These are phyloP conservation scores for Dalbergia cultrata DNA, from an alignment of 306 rosid genomes.

Conservation along the genomic window DNA sequence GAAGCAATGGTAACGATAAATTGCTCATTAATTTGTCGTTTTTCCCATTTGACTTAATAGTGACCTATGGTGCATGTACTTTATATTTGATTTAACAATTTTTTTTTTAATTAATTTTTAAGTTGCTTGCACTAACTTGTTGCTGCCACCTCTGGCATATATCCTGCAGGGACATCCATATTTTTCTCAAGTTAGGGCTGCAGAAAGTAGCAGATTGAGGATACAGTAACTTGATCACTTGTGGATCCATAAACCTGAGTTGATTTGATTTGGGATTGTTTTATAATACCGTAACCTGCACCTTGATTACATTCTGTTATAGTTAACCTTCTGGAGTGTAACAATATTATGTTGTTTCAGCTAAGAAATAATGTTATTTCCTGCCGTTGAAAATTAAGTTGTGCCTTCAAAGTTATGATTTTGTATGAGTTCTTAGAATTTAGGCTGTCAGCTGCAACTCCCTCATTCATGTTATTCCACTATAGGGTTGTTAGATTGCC, in stretches of 20 bases:
- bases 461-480: background rate
- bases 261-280: conserved; percentile 54
- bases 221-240: conserved; percentile 49
- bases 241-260: conserved; percentile 46
- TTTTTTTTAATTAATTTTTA: background rate
- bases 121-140: conserved; percentile 16
- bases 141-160: conserved; percentile 1
- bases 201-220: conserved; percentile 89
- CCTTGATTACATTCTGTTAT: conserved; percentile 29
- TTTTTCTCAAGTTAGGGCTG: conserved; percentile 90
- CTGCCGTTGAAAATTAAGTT: conserved; percentile 21
- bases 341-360: conserved; percentile 31
- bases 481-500: background rate
- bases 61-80: background rate
- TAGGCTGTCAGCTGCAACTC: background rate
- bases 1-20: conserved; percentile 85
- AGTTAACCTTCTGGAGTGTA: conserved; percentile 39
- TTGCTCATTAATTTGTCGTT: background rate
- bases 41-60: background rate
- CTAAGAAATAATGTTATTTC: conserved; percentile 33
- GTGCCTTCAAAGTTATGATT: background rate
- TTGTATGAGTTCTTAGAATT: background rate
- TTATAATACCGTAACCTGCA: conserved; percentile 34
- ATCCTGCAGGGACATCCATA: conserved; percentile 76
- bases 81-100: background rate